phyloP scores from a whole-genome alignment of 2,329 filamentous ascomycete genomes.

The Leptographium radiaticola region DNA sequence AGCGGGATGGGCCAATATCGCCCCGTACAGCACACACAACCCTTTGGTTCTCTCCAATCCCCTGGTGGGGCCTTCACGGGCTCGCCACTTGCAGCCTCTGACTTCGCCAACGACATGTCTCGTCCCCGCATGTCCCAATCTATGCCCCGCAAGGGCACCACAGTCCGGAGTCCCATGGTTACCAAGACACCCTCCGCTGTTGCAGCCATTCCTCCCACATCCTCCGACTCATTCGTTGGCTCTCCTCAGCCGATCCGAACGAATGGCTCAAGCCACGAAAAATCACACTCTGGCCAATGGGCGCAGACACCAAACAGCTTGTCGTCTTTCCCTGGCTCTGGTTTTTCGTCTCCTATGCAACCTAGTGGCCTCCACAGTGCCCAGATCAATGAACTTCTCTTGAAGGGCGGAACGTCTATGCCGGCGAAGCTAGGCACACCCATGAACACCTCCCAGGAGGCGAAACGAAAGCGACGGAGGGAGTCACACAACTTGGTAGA shows the following conservation, averaged over 20 bases:
- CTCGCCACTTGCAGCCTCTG: slow-evolving; percentile 34
- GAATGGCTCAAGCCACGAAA: slow-evolving; percentile 54
- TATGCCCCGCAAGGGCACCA: slow-evolving; percentile 62
- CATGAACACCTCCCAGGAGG: slow-evolving; percentile 64
- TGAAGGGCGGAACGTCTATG: slow-evolving; percentile 78
- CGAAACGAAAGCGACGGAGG: slow-evolving; percentile 78
- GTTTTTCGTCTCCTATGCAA: slow-evolving; percentile 71
- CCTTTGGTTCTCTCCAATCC: slow-evolving; percentile 42
- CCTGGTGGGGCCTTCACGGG: slow-evolving; percentile 34
- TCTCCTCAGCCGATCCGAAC: slow-evolving; percentile 63
- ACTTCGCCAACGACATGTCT: slow-evolving; percentile 31
- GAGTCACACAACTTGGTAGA: slow-evolving; percentile 97
- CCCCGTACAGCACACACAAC: slow-evolving; percentile 46
- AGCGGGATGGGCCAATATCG: slow-evolving; percentile 68
- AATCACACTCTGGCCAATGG: slow-evolving; percentile 81
- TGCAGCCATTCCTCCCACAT: slow-evolving; percentile 54
- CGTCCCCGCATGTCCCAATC: slow-evolving; percentile 46
- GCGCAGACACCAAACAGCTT: slow-evolving; percentile 75
- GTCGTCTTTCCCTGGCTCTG: slow-evolving; percentile 78
- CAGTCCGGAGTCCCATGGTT: slow-evolving; percentile 65
- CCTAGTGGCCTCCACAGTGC: slow-evolving; percentile 48
- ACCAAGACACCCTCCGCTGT: slow-evolving; percentile 66
- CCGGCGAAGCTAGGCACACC: slow-evolving; percentile 63
- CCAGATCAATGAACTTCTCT: slow-evolving; percentile 79
- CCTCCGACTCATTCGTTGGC: slow-evolving; percentile 55